phyloP scores from a whole-genome alignment of 495 filamentous ascomycete genomes.

The Bacidia gigantensis region DNA sequence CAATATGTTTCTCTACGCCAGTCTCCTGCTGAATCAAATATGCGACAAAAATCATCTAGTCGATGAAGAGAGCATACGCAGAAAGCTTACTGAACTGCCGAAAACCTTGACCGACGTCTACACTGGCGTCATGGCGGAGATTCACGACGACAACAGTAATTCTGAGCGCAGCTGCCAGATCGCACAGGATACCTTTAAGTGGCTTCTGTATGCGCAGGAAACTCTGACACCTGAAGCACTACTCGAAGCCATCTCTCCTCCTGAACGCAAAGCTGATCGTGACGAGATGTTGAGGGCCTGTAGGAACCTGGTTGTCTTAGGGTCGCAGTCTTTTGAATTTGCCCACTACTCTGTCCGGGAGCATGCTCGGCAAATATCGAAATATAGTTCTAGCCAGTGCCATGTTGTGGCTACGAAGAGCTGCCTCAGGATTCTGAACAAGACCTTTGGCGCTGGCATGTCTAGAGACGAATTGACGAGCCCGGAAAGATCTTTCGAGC shows the following conservation, averaged over 20 bases:
- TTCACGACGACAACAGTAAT: conserved; percentile 10
- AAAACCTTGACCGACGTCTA: conserved; percentile 10
- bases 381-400: conserved; percentile 12
- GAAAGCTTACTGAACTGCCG: conserved; percentile 8
- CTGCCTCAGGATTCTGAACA: conserved; percentile 10
- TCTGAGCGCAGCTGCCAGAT: conserved; percentile 5
- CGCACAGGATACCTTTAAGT: conserved; percentile 9
- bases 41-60: conserved; percentile 5
- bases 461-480: background rate
- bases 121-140: conserved; percentile 7
- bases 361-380: conserved; percentile 4
- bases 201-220: conserved; percentile 8
- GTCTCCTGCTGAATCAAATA: conserved; percentile 9
- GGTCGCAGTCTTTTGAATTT: background rate
- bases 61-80: conserved; percentile 10
- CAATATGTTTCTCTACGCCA: conserved; percentile 14
- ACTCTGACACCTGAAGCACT: background rate
- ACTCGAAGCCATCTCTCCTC: conserved; percentile 11
- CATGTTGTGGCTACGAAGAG: conserved; percentile 6
- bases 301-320: conserved; percentile 7
- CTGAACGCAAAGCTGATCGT: conserved; percentile 4
- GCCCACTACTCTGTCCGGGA: conserved; percentile 15
- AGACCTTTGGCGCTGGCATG: background rate
- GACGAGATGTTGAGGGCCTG: conserved; percentile 7
- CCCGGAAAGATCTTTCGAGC: conserved; percentile 1